These are phyloP conservation scores for Cercospora sesami DNA, from an alignment of 2,329 filamentous ascomycete species.

Conservation along the genomic window DNA sequence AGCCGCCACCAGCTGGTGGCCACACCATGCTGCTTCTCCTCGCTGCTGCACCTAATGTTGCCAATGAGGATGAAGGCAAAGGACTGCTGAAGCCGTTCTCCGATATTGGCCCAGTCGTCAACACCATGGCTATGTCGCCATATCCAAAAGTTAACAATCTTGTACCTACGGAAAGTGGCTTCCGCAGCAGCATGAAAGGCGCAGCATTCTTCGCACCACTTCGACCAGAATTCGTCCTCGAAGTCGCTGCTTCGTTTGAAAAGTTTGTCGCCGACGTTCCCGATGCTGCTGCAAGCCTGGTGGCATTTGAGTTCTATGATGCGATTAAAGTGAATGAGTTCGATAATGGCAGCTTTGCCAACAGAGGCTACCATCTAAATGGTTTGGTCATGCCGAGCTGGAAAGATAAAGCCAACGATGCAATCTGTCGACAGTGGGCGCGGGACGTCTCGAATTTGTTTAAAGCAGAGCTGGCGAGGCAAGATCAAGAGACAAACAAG, in stretches of 20 bases:
- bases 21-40: slow-evolving; percentile 29
- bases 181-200: slow-evolving; percentile 34
- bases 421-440: slow-evolving; percentile 33
- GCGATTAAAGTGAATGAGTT: slow-evolving; percentile 26
- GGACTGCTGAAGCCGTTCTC: slow-evolving; percentile 28
- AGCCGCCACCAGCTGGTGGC: slow-evolving; percentile 30
- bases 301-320: slow-evolving; percentile 35
- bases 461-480: slow-evolving; percentile 30
- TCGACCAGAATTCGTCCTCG: slow-evolving; percentile 27
- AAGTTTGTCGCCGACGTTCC: slow-evolving; percentile 22
- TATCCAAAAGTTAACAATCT: slow-evolving; percentile 32
- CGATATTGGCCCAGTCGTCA: slow-evolving; percentile 29
- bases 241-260: slow-evolving; percentile 28
- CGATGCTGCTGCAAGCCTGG: slow-evolving; percentile 27
- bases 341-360: slow-evolving; percentile 33
- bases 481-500: slow-evolving; percentile 27
- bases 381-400: slow-evolving; percentile 37
- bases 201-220: slow-evolving; percentile 31
- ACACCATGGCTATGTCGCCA: slow-evolving; percentile 27
- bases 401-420: slow-evolving; percentile 32
- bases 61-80: slow-evolving; percentile 27
- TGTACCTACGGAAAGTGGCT: slow-evolving; percentile 25
- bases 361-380: slow-evolving; percentile 34
- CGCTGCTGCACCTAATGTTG: slow-evolving; percentile 19
- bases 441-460: slow-evolving; percentile 32